phyloP scores from a whole-genome alignment of 2,329 filamentous ascomycete species.

The Colletotrichum zoysiae region DNA sequence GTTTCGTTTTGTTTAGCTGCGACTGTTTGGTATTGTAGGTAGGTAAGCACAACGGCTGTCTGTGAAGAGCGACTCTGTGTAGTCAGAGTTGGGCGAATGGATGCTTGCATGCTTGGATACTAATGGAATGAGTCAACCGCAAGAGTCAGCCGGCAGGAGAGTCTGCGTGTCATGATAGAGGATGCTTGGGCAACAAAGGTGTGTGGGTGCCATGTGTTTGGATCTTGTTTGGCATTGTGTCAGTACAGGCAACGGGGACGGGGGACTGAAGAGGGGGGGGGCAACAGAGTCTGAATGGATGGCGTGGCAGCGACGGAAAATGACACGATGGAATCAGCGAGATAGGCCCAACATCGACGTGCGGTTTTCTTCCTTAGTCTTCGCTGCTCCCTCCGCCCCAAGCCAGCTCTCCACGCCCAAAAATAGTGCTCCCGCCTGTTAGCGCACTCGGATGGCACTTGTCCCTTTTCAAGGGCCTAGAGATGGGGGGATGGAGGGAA shows the following conservation, averaged over 20 bases:
- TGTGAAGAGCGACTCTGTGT: not conserved
- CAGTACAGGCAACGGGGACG: not conserved
- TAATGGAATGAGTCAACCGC: slow-evolving; percentile 19
- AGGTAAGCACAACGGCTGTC: not conserved
- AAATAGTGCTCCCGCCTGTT: slow-evolving; percentile 22
- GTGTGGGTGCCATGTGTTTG: not conserved
- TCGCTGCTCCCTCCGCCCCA: not conserved
- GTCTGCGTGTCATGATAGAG: slow-evolving; percentile 28
- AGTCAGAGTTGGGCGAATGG: not conserved
- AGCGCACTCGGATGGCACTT: not conserved
- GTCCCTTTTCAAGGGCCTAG: not conserved
- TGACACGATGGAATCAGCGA: not conserved
- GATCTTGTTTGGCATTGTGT: slow-evolving; percentile 5
- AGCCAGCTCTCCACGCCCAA: slow-evolving; percentile 15
- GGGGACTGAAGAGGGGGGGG: not conserved
- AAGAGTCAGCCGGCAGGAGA: slow-evolving; percentile 21
- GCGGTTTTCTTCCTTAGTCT: not conserved
- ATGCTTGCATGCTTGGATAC: not conserved
- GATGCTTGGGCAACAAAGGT: not conserved
- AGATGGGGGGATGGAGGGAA: not conserved
- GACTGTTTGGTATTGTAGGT: not conserved
- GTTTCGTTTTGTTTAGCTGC: not conserved
- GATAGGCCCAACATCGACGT: not conserved
- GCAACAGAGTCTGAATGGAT: not conserved
- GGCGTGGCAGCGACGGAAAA: not conserved